Base-by-base conservation (phyloP, 306 rosid genomes). In the Castanea crenata region DNA sequence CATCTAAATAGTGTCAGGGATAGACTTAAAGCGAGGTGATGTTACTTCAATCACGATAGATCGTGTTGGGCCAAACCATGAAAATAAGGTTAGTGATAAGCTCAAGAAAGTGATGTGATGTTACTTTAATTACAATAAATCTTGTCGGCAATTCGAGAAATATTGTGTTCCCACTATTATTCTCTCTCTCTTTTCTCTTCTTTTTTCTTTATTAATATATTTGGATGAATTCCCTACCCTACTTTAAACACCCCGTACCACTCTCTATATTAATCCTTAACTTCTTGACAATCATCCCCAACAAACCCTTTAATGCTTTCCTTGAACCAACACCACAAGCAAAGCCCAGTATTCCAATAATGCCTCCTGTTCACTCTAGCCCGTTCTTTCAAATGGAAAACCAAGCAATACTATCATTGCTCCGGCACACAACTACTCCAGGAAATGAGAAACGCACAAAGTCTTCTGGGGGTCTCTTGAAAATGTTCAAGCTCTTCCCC, bases 401-500 rank as follows among this genome's bases (percentile, higher is more conserved):
- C 73, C 89, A 93, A 5, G 96, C 86, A 16, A 57, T 95, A 46
- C 87, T 91, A 14, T 86, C 93, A 7, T 70, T 93, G 10, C 90
- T 93, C 52, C 89, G 95, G 52, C 94, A 89, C 16, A 73, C 76
- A 13, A 3, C 84, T 4, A 41, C 49, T 14, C 19, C 55, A 0
- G 78, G 81, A 51, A 74, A 31, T 25, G 11, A 69, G 23, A 91
- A 88, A 74, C 89, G 90, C 12, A 74, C 73, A 27, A 90, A 85
- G 57, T 83, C 86, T 6, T 56, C 80, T 0, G 93, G 98, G 1
- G 94, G 97, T 0, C 90, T 95, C 3, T 74, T 93, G 2, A 89
- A 89, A 59, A 87, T 95, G 84, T 83, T 95, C 83, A 95, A 93
- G 80, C 89, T 95, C 34, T 89, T 95, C 63, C 99, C 98, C 1